Conservation (phyloP, 257 asterid genomes). For the Solanum commersonii region DNA sequence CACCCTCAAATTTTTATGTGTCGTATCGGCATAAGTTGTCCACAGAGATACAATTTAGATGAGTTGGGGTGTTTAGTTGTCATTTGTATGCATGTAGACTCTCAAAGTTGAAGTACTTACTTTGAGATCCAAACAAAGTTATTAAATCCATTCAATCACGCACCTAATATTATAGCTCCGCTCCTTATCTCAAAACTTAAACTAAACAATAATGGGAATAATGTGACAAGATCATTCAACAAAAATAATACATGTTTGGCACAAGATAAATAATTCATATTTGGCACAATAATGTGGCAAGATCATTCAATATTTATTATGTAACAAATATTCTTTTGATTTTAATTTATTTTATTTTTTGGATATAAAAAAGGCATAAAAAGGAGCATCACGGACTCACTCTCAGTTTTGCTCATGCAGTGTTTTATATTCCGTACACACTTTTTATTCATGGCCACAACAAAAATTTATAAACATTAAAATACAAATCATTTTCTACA, state of each 20-base stretch:
- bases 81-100: not conserved
- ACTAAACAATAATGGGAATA: not conserved
- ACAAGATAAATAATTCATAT: not conserved
- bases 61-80: not conserved
- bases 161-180: not conserved
- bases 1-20: not conserved
- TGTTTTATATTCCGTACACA: not conserved
- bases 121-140: not conserved
- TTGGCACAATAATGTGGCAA: not conserved
- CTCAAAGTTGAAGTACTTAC: not conserved
- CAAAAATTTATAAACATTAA: not conserved
- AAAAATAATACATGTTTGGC: not conserved
- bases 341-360: not conserved
- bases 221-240: not conserved
- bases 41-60: fast-evolving
- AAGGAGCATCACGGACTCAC: not conserved
- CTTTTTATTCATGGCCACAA: not conserved
- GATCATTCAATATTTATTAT: not conserved
- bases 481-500: not conserved
- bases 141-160: not conserved
- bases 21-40: not conserved
- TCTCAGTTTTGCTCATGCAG: not conserved
- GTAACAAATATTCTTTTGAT: not conserved
- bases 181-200: not conserved
- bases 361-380: not conserved